These are phyloP conservation scores for Brasilioporus rufonigricans DNA, from an alignment of 768 basidiomycete species.

Conservation along the genomic window DNA sequence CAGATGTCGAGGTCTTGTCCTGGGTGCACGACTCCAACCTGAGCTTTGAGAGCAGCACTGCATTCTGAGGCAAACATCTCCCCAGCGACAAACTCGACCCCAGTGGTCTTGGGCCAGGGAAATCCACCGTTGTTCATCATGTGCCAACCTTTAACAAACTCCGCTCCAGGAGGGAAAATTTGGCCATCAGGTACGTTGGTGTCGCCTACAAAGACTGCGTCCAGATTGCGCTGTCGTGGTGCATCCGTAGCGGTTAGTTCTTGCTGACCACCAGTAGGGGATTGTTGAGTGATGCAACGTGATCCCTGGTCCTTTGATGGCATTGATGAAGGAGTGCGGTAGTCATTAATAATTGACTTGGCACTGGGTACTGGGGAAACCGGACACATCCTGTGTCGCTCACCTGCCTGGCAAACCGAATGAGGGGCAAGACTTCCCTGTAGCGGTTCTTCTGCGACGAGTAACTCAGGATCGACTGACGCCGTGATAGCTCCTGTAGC, in stretches of 20 bases:
- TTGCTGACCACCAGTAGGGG: background rate
- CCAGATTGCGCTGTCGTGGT: constrained; percentile 25
- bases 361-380: constrained; percentile 5
- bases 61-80: constrained; percentile 48
- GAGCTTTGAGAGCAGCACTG: constrained; percentile 32
- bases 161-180: constrained; percentile 76
- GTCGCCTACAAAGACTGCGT: constrained; percentile 61
- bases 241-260: background rate
- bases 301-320: constrained; percentile 2
- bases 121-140: constrained; percentile 61
- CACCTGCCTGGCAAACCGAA: constrained; percentile 3
- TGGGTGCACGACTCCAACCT: constrained; percentile 54
- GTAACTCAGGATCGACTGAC: constrained; percentile 21
- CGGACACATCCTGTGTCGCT: background rate
- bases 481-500: background rate
- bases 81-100: constrained; percentile 70
- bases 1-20: constrained; percentile 63
- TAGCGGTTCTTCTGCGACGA: constrained; percentile 30
- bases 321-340: constrained; percentile 17
- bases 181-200: constrained; percentile 75
- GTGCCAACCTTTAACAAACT: constrained; percentile 83
- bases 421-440: constrained; percentile 25
- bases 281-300: background rate
- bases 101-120: constrained; percentile 69
- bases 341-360: constrained; percentile 34